Percentiles rank a stretch among this genome's conserved stretches.
These are phyloP conservation scores for Carex myosuroides DNA, from an alignment of 176 grass and related monocot genomes.

Conservation along the genomic window DNA sequence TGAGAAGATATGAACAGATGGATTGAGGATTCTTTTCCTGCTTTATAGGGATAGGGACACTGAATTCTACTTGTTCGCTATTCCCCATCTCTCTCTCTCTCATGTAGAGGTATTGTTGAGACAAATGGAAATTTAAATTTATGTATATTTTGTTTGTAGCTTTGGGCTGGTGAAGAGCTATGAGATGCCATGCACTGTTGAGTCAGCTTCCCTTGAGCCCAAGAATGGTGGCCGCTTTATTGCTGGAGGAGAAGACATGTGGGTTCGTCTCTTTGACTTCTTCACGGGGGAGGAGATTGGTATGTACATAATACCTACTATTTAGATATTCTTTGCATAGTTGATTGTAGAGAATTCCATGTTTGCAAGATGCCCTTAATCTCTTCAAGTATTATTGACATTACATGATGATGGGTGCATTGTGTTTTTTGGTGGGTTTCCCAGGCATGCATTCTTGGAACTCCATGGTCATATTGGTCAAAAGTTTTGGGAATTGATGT, in stretches of 20 bases:
- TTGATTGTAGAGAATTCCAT: neutral
- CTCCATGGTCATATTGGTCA: neutral
- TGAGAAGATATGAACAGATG: neutral
- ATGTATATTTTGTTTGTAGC: slow-evolving; percentile 34
- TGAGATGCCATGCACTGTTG: slow-evolving; percentile 82
- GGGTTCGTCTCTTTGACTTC: slow-evolving; percentile 92
- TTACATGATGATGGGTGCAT: neutral
- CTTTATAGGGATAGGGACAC: neutral
- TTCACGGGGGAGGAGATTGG: slow-evolving; percentile 92
- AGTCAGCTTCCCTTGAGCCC: slow-evolving; percentile 92
- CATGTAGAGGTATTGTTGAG: neutral
- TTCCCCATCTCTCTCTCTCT: neutral
- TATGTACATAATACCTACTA: slow-evolving; percentile 27
- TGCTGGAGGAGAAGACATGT: slow-evolving; percentile 94
- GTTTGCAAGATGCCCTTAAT: neutral
- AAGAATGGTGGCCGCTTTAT: slow-evolving; percentile 81
- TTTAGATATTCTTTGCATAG: neutral
- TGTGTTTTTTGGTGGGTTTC: neutral
- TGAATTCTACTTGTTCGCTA: neutral
- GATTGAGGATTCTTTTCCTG: neutral
- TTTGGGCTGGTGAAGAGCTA: slow-evolving; percentile 97
- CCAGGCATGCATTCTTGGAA: neutral
- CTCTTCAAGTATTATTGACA: neutral
- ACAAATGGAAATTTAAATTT: neutral
- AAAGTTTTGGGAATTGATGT: neutral